Evolutionary conservation across 75 land plant genomes (phyloP).

Genomic region (Cryptomeria japonica): DNA sequence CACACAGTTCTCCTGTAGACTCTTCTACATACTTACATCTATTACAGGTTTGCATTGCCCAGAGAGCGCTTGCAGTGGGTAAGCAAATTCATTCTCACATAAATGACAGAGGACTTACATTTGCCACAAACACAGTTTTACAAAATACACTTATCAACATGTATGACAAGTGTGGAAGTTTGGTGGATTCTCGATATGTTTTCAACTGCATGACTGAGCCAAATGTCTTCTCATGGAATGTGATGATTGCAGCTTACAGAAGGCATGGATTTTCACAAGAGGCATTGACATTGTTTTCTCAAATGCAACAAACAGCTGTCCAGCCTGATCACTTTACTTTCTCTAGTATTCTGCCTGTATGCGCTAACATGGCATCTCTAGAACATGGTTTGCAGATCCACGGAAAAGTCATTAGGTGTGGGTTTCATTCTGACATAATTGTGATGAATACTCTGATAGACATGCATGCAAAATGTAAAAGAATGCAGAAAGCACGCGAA

Average conservation of each 20-base stretch:
- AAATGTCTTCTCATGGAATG: slow-evolving; percentile 25
- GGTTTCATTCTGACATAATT: slow-evolving; percentile 16
- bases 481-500: neutral
- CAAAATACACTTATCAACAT: slow-evolving; percentile 19
- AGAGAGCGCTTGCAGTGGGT: neutral
- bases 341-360: slow-evolving; percentile 6
- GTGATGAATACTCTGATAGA: slow-evolving; percentile 18
- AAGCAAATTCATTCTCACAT: neutral
- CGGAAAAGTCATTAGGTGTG: neutral
- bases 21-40: neutral
- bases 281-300: slow-evolving; percentile 1
- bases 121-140: neutral
- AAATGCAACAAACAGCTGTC: slow-evolving; percentile 2
- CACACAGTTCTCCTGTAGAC: neutral
- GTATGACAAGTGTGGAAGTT: slow-evolving; percentile 27
- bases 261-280: neutral
- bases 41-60: neutral
- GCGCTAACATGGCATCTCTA: neutral
- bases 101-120: neutral
- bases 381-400: slow-evolving; percentile 12
- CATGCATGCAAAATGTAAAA: slow-evolving; percentile 12
- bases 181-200: slow-evolving; percentile 16
- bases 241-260: slow-evolving; percentile 23
- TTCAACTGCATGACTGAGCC: slow-evolving; percentile 14
- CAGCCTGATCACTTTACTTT: slow-evolving; percentile 7